phyloP scores from a whole-genome alignment of 495 filamentous ascomycete genomes.

The Cercophora scortea region DNA sequence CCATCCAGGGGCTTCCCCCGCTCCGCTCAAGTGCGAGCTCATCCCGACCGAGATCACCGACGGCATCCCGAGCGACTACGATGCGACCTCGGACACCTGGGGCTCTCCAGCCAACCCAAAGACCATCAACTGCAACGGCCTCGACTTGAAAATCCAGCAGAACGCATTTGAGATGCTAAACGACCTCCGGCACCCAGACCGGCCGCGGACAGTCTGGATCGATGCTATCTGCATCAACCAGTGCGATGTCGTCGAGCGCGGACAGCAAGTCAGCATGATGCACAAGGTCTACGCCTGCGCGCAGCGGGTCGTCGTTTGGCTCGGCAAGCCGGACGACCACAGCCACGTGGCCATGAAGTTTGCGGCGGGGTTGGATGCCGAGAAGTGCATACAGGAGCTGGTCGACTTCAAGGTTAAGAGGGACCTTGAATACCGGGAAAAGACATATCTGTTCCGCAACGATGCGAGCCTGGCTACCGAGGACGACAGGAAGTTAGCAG shows the following conservation, averaged over 20 bases:
- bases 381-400: not conserved
- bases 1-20: not conserved
- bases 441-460: not conserved
- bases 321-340: not conserved
- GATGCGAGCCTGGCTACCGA: not conserved
- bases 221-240: not conserved
- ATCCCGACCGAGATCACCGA: not conserved
- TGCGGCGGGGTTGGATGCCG: not conserved
- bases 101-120: not conserved
- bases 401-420: not conserved
- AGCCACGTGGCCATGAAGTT: not conserved
- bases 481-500: not conserved
- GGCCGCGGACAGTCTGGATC: not conserved
- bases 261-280: not conserved
- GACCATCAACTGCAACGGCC: not conserved
- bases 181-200: not conserved
- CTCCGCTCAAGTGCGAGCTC: not conserved
- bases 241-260: not conserved
- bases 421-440: not conserved
- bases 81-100: not conserved
- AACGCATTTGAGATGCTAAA: not conserved
- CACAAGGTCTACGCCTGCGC: not conserved
- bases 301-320: not conserved
- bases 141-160: not conserved
- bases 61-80: not conserved